Base-by-base conservation (phyloP, 306 rosid species). In the Alnus rubra region DNA sequence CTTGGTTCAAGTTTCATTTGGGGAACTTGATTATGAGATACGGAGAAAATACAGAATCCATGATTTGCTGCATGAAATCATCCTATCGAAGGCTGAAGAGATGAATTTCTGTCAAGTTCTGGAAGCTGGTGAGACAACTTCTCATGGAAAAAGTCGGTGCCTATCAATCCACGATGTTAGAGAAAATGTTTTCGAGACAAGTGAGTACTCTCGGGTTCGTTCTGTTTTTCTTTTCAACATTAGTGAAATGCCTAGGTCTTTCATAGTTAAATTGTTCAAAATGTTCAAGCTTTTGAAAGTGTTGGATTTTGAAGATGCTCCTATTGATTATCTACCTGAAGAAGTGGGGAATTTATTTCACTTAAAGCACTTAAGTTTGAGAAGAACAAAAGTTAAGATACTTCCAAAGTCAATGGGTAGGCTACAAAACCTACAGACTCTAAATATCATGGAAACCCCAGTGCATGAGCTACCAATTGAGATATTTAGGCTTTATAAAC, bases 221-320 rank as follows among this genome's bases (percentile, higher is more conserved):
- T 64, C 13, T 6, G 3, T 64, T 37, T 64, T 64, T 37, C 13
- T 64, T 4, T 64, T 64, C 6, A 37, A 3, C 70, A 6, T 64
- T 2, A 64, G 35, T 64, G 47, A 35, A 35, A 14, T 64, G 48
- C 9, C 70, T 11, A 15, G 4, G 70, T 14, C 70, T 64, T 64
- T 64, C 48, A 7, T 35, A 12, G 19, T 14, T 35, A 64, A 64
- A 15, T 37, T 64, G 23, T 64, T 64, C 10, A 64, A 64, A 37
- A 14, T 15, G 48, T 14, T 64, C 23, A 35, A 39, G 48, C 70
- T 64, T 64, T 64, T 64, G 16, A 64, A 37, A 35, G 70, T 64
- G 70, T 35, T 64, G 48, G 70, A 64, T 35, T 64, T 64, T 64
- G 47, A 64, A 64, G 70, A 64, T 64, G 70, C 70, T 35, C 48